These are phyloP conservation scores for Botrytis pseudocinerea DNA, from an alignment of 2,329 filamentous ascomycete genomes.

Conservation along the genomic window DNA sequence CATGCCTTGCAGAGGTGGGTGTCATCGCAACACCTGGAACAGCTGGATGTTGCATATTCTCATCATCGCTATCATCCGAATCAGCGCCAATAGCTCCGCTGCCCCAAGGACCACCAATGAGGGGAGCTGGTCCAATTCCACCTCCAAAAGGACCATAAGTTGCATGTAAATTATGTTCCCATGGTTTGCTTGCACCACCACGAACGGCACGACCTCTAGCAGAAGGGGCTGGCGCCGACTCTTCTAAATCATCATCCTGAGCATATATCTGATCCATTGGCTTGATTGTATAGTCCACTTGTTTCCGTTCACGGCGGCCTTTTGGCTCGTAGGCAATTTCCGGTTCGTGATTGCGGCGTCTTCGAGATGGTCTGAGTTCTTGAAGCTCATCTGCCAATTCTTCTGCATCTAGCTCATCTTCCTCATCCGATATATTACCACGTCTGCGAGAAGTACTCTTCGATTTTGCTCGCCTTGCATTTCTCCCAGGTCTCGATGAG, in stretches of 20 bases:
- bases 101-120: slow-evolving; percentile 67
- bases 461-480: slow-evolving; percentile 44
- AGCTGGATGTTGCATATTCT: slow-evolving; percentile 65
- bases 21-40: slow-evolving; percentile 67
- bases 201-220: slow-evolving; percentile 64
- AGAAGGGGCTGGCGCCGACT: slow-evolving; percentile 66
- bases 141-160: slow-evolving; percentile 93
- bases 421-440: slow-evolving; percentile 54
- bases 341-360: slow-evolving; percentile 52
- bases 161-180: slow-evolving; percentile 83
- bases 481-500: slow-evolving; percentile 52
- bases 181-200: slow-evolving; percentile 47
- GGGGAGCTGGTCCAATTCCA: slow-evolving; percentile 60
- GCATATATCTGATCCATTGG: slow-evolving; percentile 70
- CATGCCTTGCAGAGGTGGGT: slow-evolving; percentile 52
- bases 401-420: slow-evolving; percentile 59
- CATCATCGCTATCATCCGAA: slow-evolving; percentile 96
- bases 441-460: slow-evolving; percentile 50
- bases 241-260: slow-evolving; percentile 73
- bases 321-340: slow-evolving; percentile 61
- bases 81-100: slow-evolving; percentile 76
- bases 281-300: slow-evolving; percentile 84
- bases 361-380: slow-evolving; percentile 54
- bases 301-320: slow-evolving; percentile 59
- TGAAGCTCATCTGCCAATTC: slow-evolving; percentile 67